These are phyloP conservation scores for Botrytis galanthina DNA, from an alignment of 2,329 filamentous ascomycete species.

Conservation along the genomic window DNA sequence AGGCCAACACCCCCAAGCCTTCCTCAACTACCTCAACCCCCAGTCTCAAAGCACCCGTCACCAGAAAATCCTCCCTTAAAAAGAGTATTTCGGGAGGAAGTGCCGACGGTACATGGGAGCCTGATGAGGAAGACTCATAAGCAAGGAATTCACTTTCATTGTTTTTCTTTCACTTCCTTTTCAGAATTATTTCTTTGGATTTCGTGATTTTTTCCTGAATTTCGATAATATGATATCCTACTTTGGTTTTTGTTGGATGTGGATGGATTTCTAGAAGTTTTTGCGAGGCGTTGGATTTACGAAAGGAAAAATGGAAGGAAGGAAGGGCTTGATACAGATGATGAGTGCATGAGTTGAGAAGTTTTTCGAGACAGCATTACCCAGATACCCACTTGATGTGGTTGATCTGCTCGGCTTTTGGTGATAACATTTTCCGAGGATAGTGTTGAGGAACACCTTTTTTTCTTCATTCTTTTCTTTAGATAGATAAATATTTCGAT, in stretches of 20 bases:
- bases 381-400: background rate
- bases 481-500: background rate
- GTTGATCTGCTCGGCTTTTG: background rate
- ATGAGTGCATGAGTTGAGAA: background rate
- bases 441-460: background rate
- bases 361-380: background rate
- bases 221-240: background rate
- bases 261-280: background rate
- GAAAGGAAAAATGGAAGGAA: background rate
- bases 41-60: background rate
- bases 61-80: background rate
- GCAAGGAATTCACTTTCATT: too few relatives aligned
- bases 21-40: background rate
- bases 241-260: background rate
- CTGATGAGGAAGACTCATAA: background rate
- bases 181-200: background rate
- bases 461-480: background rate
- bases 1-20: background rate
- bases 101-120: background rate
- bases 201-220: background rate
- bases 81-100: background rate
- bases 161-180: rapidly evolving
- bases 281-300: background rate
- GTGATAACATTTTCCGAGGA: background rate
- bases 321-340: too few relatives aligned